phyloP scores from a whole-genome alignment of 2,329 filamentous ascomycete genomes.

The Curvularia eragrostidis region DNA sequence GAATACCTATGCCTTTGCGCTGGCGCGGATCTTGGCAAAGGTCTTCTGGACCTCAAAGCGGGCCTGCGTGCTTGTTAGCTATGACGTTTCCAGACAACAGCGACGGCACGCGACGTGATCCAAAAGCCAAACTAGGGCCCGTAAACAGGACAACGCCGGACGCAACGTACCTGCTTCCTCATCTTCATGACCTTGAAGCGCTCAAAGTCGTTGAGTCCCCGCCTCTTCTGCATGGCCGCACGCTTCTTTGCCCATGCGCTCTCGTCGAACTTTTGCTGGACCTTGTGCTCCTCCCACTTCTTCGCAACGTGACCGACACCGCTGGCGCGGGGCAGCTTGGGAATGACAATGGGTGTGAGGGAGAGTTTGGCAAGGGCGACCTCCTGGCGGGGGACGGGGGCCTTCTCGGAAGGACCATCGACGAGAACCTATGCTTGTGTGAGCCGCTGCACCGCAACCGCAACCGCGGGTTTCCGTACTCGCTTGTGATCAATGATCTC shows the following conservation, averaged over 20 bases:
- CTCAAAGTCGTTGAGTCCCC: conserved; percentile 96
- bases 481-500: conserved; percentile 99
- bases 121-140: background rate
- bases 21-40: conserved; percentile 77
- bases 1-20: conserved; percentile 49
- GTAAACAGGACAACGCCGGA: background rate
- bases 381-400: conserved; percentile 85
- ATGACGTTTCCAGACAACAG: conserved; percentile 8
- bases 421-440: conserved; percentile 77
- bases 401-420: conserved; percentile 86
- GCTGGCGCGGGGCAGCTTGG: conserved; percentile 82
- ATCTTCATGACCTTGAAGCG: conserved; percentile 99
- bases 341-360: conserved; percentile 87
- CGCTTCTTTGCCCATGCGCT: conserved; percentile 95
- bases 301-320: conserved; percentile 84
- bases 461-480: conserved; percentile 69
- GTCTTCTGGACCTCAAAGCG: conserved; percentile 98
- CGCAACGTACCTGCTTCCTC: conserved; percentile 87
- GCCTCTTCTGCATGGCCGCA: conserved; percentile 83
- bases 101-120: background rate
- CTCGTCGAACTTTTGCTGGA: conserved; percentile 92
- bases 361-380: conserved; percentile 81
- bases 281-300: conserved; percentile 87
- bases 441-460: conserved; percentile 34
- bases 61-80: conserved; percentile 57